Evolutionary conservation across 768 basidiomycete genomes (phyloP).

Genomic region (Lanmaoa rubissima): DNA sequence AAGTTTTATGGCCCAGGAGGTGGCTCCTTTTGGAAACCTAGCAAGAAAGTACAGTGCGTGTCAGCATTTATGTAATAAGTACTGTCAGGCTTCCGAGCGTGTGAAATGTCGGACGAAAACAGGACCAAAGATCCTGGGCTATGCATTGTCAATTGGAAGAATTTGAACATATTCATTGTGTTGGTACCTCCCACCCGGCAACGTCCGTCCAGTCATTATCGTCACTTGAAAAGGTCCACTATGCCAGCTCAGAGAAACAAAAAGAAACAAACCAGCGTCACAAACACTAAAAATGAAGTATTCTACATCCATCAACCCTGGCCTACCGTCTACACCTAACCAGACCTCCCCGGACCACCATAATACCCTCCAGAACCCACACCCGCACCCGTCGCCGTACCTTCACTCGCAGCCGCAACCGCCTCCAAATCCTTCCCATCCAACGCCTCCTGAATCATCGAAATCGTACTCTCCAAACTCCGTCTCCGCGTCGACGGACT

Average conservation of each 20-base stretch:
- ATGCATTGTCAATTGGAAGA: background rate
- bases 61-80: too few species aligned
- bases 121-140: too few species aligned
- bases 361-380: background rate
- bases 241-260: background rate
- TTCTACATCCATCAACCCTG: background rate
- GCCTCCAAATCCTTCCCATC: conserved; percentile 61
- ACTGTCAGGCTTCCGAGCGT: too few species aligned
- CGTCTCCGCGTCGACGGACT: conserved; percentile 90
- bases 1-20: too few species aligned
- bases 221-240: background rate
- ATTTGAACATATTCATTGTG: background rate
- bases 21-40: too few species aligned
- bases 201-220: too few species aligned
- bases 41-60: too few species aligned
- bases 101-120: background rate
- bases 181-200: background rate
- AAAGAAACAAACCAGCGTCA: background rate
- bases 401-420: background rate
- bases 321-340: background rate
- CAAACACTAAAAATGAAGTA: background rate
- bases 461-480: conserved; percentile 93
- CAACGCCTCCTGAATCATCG: conserved; percentile 89
- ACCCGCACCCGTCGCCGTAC: background rate
- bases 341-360: background rate